Conservation (phyloP, 805 yeast species). For the Cyberlindnera misumaiensis region DNA sequence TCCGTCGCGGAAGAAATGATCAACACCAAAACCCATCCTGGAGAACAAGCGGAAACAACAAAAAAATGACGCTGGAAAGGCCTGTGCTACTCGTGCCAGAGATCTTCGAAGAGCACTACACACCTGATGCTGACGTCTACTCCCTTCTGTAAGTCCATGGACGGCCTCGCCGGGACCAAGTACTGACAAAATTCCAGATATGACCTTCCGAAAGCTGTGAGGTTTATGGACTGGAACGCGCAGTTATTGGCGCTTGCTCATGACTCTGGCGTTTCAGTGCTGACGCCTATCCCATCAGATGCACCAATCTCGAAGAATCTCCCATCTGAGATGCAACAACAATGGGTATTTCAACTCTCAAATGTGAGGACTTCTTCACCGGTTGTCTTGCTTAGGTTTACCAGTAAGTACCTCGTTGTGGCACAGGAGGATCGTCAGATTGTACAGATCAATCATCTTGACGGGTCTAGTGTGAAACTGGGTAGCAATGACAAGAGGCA, state of each 20-base stretch:
- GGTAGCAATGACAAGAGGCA: constrained; percentile 7
- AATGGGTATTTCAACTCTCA: constrained; percentile 20
- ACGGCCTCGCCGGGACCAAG: neutral
- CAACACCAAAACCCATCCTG: no score
- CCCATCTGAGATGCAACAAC: constrained; percentile 19
- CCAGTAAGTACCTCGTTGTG: constrained; percentile 15
- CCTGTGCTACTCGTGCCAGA: constrained; percentile 21
- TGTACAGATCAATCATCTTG: constrained; percentile 17
- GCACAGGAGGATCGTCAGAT: constrained; percentile 17
- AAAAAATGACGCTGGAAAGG: constrained; percentile 11
- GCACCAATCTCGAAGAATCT: constrained; percentile 18
- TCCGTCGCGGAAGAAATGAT: no score
- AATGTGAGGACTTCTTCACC: constrained; percentile 8
- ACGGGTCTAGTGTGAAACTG: neutral
- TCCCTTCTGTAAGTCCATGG: constrained; percentile 14
- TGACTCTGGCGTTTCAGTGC: constrained; percentile 16
- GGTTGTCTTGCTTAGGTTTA: constrained; percentile 14
- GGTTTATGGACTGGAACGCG: constrained; percentile 21
- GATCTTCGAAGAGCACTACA: constrained; percentile 13
- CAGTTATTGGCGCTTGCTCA: constrained; percentile 16
- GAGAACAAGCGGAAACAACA: no score
- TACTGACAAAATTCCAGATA: constrained; percentile 13
- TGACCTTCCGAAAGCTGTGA: constrained; percentile 13
- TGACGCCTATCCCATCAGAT: constrained; percentile 19
- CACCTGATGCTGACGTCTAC: constrained; percentile 17